phyloP scores from a whole-genome alignment of 805 yeast genomes.

The Ogataea haglerorum region DNA sequence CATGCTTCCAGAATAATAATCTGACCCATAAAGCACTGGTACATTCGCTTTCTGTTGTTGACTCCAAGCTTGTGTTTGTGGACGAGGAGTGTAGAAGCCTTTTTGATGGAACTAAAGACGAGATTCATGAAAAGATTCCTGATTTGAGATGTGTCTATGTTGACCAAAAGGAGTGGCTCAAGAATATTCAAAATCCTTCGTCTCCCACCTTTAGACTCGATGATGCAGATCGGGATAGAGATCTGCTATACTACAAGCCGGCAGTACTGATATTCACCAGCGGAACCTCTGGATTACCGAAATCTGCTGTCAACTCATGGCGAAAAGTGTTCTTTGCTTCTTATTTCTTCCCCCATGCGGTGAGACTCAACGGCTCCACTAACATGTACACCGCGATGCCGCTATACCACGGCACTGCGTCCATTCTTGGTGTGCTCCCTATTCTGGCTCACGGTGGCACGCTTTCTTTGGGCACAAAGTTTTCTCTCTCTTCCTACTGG shows the following conservation, averaged over 20 bases:
- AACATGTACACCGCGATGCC: slow-evolving; percentile 91
- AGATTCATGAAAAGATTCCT: slow-evolving; percentile 37
- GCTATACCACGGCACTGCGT: slow-evolving; percentile 90
- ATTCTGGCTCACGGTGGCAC: slow-evolving; percentile 59
- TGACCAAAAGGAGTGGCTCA: slow-evolving; percentile 18
- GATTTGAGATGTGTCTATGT: slow-evolving; percentile 17
- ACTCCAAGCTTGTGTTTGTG: slow-evolving; percentile 60
- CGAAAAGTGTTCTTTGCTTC: slow-evolving; percentile 74
- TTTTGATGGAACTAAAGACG: slow-evolving; percentile 40
- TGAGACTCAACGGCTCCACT: slow-evolving; percentile 52
- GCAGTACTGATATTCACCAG: slow-evolving; percentile 82
- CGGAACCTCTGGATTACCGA: slow-evolving; percentile 94
- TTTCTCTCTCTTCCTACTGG: slow-evolving; percentile 85
- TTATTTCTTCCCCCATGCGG: slow-evolving; percentile 62
- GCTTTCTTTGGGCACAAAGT: slow-evolving; percentile 73
- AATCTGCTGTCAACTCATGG: slow-evolving; percentile 93
- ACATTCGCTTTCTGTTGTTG: slow-evolving; percentile 75
- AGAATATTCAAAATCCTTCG: slow-evolving; percentile 19
- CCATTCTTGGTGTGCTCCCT: slow-evolving; percentile 79
- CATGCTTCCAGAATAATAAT: slow-evolving; percentile 84
- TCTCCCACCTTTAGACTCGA: slow-evolving; percentile 52
- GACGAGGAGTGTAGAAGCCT: slow-evolving; percentile 58
- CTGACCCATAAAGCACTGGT: slow-evolving; percentile 66
- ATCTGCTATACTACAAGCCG: slow-evolving; percentile 56
- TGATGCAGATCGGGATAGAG: slow-evolving; percentile 55